Percentiles rank a stretch among this genome's conserved stretches.
These are phyloP conservation scores for Arxiozyma slooffiae DNA, from an alignment of 1,139 yeast genomes.

Conservation along the genomic window DNA sequence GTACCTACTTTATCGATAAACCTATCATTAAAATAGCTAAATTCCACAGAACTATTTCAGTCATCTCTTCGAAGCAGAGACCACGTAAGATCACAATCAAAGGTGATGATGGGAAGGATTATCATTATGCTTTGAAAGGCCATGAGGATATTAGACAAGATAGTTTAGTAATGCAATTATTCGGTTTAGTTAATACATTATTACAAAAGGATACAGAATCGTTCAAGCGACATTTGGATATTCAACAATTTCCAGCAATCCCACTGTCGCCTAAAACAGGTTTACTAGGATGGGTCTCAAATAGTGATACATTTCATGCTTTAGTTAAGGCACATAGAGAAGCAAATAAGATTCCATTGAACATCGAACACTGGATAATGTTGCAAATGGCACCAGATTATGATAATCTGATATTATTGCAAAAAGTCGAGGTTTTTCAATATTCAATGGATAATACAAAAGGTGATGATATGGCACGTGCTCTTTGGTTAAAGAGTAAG, in stretches of 20 bases:
- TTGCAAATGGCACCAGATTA: slow-evolving; percentile 97
- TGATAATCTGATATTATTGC: slow-evolving; percentile 76
- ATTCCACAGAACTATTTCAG: slow-evolving; percentile 76
- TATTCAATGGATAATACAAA: slow-evolving; percentile 91
- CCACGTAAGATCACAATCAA: slow-evolving; percentile 73
- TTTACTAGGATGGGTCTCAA: slow-evolving; percentile 91
- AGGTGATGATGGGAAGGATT: slow-evolving; percentile 89
- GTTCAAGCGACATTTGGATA: slow-evolving; percentile 88
- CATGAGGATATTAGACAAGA: slow-evolving; percentile 98
- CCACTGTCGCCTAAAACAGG: slow-evolving; percentile 98
- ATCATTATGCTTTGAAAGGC: slow-evolving; percentile 75
- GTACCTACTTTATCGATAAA: slow-evolving; percentile 80
- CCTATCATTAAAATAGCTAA: slow-evolving; percentile 61
- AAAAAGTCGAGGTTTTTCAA: slow-evolving; percentile 92
- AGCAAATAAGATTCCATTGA: slow-evolving; percentile 74
- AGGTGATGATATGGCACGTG: slow-evolving; percentile 93
- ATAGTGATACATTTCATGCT: slow-evolving; percentile 92
- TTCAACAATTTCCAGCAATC: slow-evolving; percentile 84
- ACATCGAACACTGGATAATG: slow-evolving; percentile 93
- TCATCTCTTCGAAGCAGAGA: slow-evolving; percentile 92
- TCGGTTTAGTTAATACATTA: slow-evolving; percentile 87
- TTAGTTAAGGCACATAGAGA: slow-evolving; percentile 88
- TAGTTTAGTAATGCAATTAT: slow-evolving; percentile 92
- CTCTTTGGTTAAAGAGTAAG: slow-evolving; percentile 89
- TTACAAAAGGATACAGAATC: slow-evolving; percentile 88